Conservation (phyloP, 768 basidiomycete species). For the Fomitopsis serialis region DNA sequence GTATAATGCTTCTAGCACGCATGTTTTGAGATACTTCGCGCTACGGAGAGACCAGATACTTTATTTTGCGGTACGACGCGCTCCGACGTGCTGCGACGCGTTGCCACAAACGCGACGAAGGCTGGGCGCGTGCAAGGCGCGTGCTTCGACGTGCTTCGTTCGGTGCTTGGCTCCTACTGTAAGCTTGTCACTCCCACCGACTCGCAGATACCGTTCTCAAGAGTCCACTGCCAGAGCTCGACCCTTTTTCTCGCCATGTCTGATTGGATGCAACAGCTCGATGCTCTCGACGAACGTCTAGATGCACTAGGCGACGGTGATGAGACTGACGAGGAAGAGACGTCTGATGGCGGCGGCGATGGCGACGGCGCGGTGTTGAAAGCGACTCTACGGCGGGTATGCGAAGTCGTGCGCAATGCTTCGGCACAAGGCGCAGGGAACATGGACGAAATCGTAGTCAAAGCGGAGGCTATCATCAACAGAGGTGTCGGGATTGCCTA, state of each 20-base stretch:
- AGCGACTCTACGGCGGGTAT: slow-evolving; percentile 1
- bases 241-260: too few species aligned
- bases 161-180: too few species aligned
- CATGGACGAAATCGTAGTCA: slow-evolving; percentile 3
- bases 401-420: slow-evolving; percentile 11
- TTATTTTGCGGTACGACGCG: background rate
- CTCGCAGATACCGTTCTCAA: too few species aligned
- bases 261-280: too few species aligned
- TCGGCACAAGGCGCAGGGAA: background rate
- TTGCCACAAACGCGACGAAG: background rate
- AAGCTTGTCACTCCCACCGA: too few species aligned
- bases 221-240: too few species aligned
- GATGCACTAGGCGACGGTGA: background rate
- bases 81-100: background rate
- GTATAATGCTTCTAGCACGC: too few species aligned
- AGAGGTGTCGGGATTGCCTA: slow-evolving; percentile 2
- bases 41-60: background rate
- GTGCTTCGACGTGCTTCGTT: too few species aligned
- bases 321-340: background rate
- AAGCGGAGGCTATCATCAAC: slow-evolving; percentile 1
- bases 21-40: too few species aligned
- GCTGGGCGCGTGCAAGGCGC: background rate
- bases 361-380: background rate
- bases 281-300: too few species aligned
- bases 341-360: too few species aligned